Evolutionary conservation across 2,329 filamentous ascomycete species (phyloP).

Genomic region (Pseudophaeomoniella oleicola): DNA sequence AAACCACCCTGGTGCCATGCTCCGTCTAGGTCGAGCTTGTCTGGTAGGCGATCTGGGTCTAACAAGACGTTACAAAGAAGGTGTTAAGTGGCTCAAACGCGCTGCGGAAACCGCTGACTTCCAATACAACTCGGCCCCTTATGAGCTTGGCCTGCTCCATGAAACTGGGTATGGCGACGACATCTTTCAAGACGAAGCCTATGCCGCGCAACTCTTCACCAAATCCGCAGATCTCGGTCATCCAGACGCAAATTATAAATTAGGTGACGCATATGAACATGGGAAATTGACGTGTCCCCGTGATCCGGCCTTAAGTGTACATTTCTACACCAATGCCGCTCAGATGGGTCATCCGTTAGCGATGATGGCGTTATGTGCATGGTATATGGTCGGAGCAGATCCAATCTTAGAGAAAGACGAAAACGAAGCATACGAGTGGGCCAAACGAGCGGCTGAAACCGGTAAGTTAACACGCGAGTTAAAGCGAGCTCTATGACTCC

Average conservation of each 20-base stretch:
- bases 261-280: conserved; percentile 96
- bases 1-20: conserved; percentile 89
- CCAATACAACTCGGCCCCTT: conserved; percentile 88
- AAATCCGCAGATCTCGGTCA: conserved; percentile 88
- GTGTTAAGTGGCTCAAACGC: conserved; percentile 90
- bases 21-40: conserved; percentile 80
- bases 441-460: conserved; percentile 66
- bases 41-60: conserved; percentile 75
- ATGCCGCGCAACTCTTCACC: conserved; percentile 87
- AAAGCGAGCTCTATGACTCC: background rate
- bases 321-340: conserved; percentile 92
- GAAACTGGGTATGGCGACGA: conserved; percentile 90
- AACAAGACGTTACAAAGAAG: conserved; percentile 73
- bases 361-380: conserved; percentile 97
- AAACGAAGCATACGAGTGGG: conserved; percentile 93
- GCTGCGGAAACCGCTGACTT: conserved; percentile 76
- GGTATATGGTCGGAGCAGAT: conserved; percentile 93
- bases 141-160: conserved; percentile 76
- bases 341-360: conserved; percentile 69
- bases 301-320: conserved; percentile 84
- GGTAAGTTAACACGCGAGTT: conserved; percentile 41
- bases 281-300: conserved; percentile 74
- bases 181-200: conserved; percentile 77
- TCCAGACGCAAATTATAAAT: conserved; percentile 66
- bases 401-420: conserved; percentile 90